Conservation (phyloP, 2,329 filamentous ascomycete genomes). For the Paraphaeosphaeria sporulosa region DNA sequence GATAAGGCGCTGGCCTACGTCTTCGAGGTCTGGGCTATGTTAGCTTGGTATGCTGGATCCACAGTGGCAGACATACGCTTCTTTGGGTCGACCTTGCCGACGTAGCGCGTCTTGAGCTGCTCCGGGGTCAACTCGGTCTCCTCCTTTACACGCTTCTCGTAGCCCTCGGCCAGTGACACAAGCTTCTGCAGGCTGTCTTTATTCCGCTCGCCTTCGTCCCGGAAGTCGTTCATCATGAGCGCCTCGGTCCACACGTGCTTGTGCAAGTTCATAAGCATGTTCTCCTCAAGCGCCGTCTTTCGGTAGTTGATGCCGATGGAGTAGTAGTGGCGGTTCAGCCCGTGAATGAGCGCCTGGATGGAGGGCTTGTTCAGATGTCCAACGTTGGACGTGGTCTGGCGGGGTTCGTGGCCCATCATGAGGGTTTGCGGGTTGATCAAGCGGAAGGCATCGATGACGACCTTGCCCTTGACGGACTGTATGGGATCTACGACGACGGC, state of each 20-base stretch:
- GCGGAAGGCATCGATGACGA: constrained; percentile 98
- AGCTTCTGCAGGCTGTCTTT: constrained; percentile 86
- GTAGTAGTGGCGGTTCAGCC: constrained; percentile 98
- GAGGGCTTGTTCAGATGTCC: constrained; percentile 99
- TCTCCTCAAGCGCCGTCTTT: constrained; percentile 97
- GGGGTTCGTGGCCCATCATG: constrained; percentile 96
- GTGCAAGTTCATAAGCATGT: constrained; percentile 99
- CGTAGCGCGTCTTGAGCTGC: constrained; percentile 97
- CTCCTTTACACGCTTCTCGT: constrained; percentile 98
- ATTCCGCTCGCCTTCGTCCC: constrained; percentile 81
- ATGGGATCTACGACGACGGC: constrained; percentile 98
- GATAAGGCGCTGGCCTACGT: constrained; percentile 94
- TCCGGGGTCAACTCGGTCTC: constrained; percentile 97
- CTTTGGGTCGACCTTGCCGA: constrained; percentile 98
- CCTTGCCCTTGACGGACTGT: constrained; percentile 99
- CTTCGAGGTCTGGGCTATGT: constrained; percentile 74
- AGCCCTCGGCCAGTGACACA: constrained; percentile 89
- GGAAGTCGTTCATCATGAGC: constrained; percentile 95
- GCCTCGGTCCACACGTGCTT: constrained; percentile 99
- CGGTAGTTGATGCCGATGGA: constrained; percentile 98
- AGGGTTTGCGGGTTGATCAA: constrained; percentile 97
- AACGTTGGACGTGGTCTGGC: constrained; percentile 96
- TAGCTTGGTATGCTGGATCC: constrained; percentile 17
- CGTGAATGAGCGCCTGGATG: constrained; percentile 98
- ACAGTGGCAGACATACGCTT: constrained; percentile 68